Evolutionary conservation across 768 basidiomycete species (phyloP).

Genomic region (Clavaria fumosa): DNA sequence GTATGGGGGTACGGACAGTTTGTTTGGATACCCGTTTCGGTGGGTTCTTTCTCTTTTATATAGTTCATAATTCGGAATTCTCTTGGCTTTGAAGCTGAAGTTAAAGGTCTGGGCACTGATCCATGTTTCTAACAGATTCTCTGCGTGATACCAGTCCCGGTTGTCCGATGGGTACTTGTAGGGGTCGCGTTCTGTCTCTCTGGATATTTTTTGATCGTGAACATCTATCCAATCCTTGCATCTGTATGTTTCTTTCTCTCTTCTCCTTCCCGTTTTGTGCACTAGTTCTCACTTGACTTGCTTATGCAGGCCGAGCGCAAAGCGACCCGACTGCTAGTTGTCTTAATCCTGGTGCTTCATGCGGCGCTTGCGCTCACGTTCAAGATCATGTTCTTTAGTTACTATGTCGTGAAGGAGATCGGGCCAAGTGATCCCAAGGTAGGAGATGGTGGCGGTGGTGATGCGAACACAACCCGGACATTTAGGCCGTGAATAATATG

Average conservation of each 20-base stretch:
- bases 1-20: conserved; percentile 76
- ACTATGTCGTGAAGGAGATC: conserved; percentile 32
- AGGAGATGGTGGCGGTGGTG: too few species aligned
- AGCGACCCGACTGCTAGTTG: conserved; percentile 68
- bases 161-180: conserved; percentile 72
- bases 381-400: conserved; percentile 57
- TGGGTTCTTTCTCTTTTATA: conserved; percentile 19
- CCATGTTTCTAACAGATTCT: too few species aligned
- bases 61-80: not conserved
- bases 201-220: conserved; percentile 71
- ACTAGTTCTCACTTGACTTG: conserved; percentile 1
- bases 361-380: conserved; percentile 70
- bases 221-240: conserved; percentile 83
- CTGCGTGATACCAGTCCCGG: conserved; percentile 72
- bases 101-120: too few species aligned
- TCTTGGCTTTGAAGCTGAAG: too few species aligned
- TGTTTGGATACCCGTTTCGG: conserved; percentile 80
- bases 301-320: conserved; percentile 64
- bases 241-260: conserved; percentile 34
- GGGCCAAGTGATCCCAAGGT: conserved; percentile 27
- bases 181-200: conserved; percentile 62
- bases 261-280: conserved; percentile 1
- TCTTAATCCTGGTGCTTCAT: conserved; percentile 63
- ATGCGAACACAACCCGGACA: too few species aligned
- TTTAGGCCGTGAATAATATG: too few species aligned